Evolutionary conservation across 768 basidiomycete genomes (phyloP), one percentile per base, ranked within the genome.

Genomic region (Phylloporus scabripes): DNA sequence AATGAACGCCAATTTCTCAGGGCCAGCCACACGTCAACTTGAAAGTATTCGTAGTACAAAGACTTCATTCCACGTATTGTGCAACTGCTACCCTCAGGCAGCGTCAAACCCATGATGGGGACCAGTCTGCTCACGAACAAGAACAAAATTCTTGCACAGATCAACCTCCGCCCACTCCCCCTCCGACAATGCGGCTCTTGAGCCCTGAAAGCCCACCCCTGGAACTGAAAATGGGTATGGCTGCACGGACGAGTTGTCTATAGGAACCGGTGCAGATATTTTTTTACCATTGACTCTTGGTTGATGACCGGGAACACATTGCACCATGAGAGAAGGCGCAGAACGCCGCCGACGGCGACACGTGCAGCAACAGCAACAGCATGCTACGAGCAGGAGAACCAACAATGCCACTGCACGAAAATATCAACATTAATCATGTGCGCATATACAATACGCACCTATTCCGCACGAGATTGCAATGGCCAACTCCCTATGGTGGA

Each of bases 1-100:
- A 2, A 5, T 46, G 41, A 37, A 33, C 49, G 49, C n/a, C 52
- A 48, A 49, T 68, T 67, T 66, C 65, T 45, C 45, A 45, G 56
- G 59, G 50, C 57, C 54, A 46, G 43, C 42, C 48, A 40, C 39
- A 23, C 21, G 20, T 7, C 38, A 39, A 28, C 26, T 28, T 28
- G 7, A 40, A 23, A 40, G 20, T 8, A 17, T 8, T 36, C 21
- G n/a, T n/a, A n/a, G n/a, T 15, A 40, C 38, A 40, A 40, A 40
- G 21, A 21, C 5, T 40, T 24, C 11, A 40, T 40, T 40, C 38
- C 20, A 21, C 2, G 21, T 15, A 40, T 15, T 18, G 7, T 33
- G 3, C 34, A 7, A 36, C 17, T 18, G 7, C n/a, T 37, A 20
- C 17, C 15, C 39, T 24, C 23, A 40, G 5, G 23, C 39, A 24